Evolutionary conservation across 208 protist species (phyloP).

Genomic region (Novymonas esmeraldas): DNA sequence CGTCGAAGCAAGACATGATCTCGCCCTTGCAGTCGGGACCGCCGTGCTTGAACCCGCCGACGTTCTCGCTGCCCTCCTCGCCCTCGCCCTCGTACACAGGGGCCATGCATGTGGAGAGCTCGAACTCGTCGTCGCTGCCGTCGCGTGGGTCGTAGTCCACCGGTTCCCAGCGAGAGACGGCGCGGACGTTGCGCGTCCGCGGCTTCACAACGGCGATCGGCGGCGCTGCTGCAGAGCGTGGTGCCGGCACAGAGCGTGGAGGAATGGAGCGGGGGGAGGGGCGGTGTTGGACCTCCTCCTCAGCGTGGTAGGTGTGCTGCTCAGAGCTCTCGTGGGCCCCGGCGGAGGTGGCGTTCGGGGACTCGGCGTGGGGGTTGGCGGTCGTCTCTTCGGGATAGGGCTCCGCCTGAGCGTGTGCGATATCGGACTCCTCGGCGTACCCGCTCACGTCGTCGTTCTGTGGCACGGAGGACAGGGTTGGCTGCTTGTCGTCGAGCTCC

Average conservation of each 20-base stretch:
- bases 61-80: constrained; percentile 21
- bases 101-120: constrained; percentile 48
- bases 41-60: constrained; percentile 60
- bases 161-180: constrained; percentile 56
- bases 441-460: background rate
- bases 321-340: background rate
- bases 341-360: too few relatives aligned
- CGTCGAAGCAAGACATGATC: constrained; percentile 77
- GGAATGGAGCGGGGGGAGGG: background rate
- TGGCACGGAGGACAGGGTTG: background rate
- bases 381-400: constrained; percentile 5
- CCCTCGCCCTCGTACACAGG: constrained; percentile 47
- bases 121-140: constrained; percentile 75
- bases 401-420: background rate
- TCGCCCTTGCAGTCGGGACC: constrained; percentile 61
- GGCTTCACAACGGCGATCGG: constrained; percentile 39
- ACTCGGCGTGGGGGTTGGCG: background rate
- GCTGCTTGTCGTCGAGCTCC: constrained; percentile 18
- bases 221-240: background rate
- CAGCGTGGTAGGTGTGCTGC: constrained; percentile 4
- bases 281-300: background rate
- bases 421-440: background rate
- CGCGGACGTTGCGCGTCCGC: constrained; percentile 36
- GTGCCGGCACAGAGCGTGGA: background rate
- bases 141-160: constrained; percentile 52